Evolutionary conservation across 306 rosid species (phyloP), one percentile per base, ranked within the genome.

Genomic region (Comarum palustre): DNA sequence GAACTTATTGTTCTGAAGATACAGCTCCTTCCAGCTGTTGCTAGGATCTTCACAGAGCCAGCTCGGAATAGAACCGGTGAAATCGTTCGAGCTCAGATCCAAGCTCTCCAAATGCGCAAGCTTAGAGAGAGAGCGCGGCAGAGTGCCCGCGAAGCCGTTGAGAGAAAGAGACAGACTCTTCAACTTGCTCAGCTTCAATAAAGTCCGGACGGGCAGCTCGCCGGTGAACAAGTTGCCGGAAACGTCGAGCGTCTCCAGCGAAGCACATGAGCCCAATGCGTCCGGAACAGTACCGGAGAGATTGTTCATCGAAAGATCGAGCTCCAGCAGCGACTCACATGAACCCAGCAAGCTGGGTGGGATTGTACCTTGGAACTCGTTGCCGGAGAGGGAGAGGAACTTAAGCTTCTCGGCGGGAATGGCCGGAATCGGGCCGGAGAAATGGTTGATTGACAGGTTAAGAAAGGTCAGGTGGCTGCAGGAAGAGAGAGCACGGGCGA

Each of bases 81-180:
- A 81, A 78, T 75, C 83, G 69, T 95, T 95, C 4, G 93, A 86
- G 69, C 93, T 90, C 80, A 95, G 96, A 91, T 95, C 99, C 88
- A 95, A 75, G 15, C 77, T 71, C 46, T 88, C 90, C 78, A 95
- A 65, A 34, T n/a, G 27, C 16, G 78, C 25, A 0, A 95, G 78
- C 65, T 75, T 64, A 9, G 97, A 84, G 24, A 90, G 32, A 2
- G 88, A 82, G 50, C 54, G 87, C 3, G 97, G 91, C 65, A 95
- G 32, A 3, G 13, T 1, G 11, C 96, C 97, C 0, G 1, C 3
- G 63, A 88, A 95, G 0, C 8, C 4, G 74, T 95, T 95, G 74
- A 76, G 73, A 0, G 93, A 68, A 6, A 91, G 76, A 3, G 67
- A 66, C 2, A 91, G 81, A 6, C 69, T 63, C 77, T 64, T 85